Base-by-base conservation (phyloP, 2,329 filamentous ascomycete genomes). In the Colletotrichum sp. region DNA sequence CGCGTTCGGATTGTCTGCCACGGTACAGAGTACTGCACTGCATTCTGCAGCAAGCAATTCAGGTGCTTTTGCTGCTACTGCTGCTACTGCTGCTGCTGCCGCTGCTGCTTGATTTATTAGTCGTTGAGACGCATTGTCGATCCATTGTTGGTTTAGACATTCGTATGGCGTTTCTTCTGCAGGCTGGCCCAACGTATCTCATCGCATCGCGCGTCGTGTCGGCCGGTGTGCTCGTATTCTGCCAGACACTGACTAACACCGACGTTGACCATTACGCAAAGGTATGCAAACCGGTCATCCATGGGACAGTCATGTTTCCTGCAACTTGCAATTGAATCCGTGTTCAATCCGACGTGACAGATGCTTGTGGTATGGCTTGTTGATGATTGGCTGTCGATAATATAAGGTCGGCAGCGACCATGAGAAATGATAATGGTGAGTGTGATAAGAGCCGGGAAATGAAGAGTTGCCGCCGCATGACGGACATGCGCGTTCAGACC, bases 391-490 rank as follows among this genome's bases (percentile, higher is more conserved):
- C 21, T 64, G 62, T 44, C n/a, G 10, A 63, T 21, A 24, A 9
- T 28, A 34, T 10, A 39, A 28, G 21, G n/a, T 16, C 62, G 32
- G 32, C 32, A 39, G 32, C 13, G 24, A 21, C 32, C 21, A 21
- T 60, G 30, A 26, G 57, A 36, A 69, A 32, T 59, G 39, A 24
- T 39, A 55, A 24, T 15, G 21, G 26, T n/a, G 55, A 39, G 16
- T 52, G 21, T 71, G 62, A 36, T 66, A 49, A 74, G 62, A 28
- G 30, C 69, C 13, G n/a, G 70, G 64, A 73, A 76, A 65, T 72
- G 73, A 76, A 52, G 49, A 69, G 8, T n/a, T 68, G 64, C 49
- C 34, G 57, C 21, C 18, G 63, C 55, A 69, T 52, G 13, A 65
- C 18, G 57, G 73, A 59, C 28, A 72, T 68, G 69, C 55, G 69